Evolutionary conservation across 192 early-diverging fungal genomes (phyloP), one percentile per base, ranked within the genome.

Genomic region (Anaeromyces robustus): DNA sequence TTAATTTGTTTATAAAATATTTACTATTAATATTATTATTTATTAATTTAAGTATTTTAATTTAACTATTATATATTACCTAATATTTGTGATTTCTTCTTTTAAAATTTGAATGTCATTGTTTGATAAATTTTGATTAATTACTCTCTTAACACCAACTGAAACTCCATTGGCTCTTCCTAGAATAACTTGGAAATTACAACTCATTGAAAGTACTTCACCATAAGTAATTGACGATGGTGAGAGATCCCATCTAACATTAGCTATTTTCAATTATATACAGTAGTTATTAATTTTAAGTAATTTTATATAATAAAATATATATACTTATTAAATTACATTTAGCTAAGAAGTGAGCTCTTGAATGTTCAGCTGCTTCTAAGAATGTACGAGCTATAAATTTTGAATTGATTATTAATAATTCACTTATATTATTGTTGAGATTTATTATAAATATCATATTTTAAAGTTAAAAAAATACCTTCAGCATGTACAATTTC

Each of bases 341-440:
- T 77, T 85, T 85, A n/a, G 85, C 85, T 79, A 85, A 84, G 30
- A 84, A 82, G 12, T 81, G 82, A 28, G 86, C 86, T 30, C 83
- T 29, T 52, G 77, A 31, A 52, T 52, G 5, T 22, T 52, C 43
- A 3, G 43, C 43, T 52, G 43, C 43, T 52, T 52, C 43, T 52
- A 52, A 52, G 43, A 52, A 52, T 4, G 43, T 52, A 52, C 43
- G 43, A 14, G 43, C 43, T 52, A 22, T 34, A 34, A n/a, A n/a
- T n/a, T n/a, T n/a, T n/a, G n/a, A n/a, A n/a, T n/a, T n/a, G n/a
- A n/a, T n/a, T n/a, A n/a, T n/a, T n/a, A n/a, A n/a, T n/a, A n/a
- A n/a, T n/a, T n/a, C n/a, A n/a, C n/a, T n/a, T n/a, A n/a, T n/a
- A n/a, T n/a, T n/a, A n/a, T n/a, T n/a, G n/a, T n/a, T n/a, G n/a